These are phyloP conservation scores for Sequoia sempervirens DNA, from an alignment of 75 land plant species.

Conservation along the genomic window DNA sequence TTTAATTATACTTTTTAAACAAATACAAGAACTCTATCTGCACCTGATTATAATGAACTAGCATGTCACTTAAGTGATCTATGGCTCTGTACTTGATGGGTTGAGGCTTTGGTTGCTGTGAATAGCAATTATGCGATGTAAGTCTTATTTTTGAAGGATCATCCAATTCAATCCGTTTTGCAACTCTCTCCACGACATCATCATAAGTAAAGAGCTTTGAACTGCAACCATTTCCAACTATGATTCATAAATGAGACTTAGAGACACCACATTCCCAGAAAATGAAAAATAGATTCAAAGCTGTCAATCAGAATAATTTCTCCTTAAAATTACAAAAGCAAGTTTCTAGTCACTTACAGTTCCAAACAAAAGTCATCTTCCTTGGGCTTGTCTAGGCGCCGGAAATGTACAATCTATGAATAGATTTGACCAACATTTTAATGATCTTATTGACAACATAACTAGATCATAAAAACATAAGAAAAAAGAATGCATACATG, in stretches of 20 bases:
- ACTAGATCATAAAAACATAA: not conserved
- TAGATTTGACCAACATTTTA: not conserved
- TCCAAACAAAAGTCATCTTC: constrained; percentile 53
- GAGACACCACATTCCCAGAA: not conserved
- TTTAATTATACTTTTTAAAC: not conserved
- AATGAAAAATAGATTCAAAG: not conserved
- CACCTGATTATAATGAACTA: constrained; percentile 56
- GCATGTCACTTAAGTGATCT: constrained; percentile 46
- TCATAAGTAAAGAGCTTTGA: constrained; percentile 50
- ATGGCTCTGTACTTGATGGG: constrained; percentile 49
- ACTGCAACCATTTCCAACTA: constrained; percentile 14
- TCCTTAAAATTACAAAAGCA: not conserved
- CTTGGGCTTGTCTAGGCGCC: constrained; percentile 47
- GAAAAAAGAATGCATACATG: not conserved
- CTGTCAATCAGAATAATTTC: not conserved
- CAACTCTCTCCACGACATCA: constrained; percentile 51
- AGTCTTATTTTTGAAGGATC: constrained; percentile 49
- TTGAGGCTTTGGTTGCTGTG: constrained; percentile 57
- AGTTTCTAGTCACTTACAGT: constrained; percentile 28
- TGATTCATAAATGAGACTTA: too few species aligned
- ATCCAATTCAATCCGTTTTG: constrained; percentile 37
- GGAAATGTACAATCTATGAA: constrained; percentile 49
- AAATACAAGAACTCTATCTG: not conserved
- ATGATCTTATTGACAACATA: not conserved
- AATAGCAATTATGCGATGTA: constrained; percentile 51